Base-by-base conservation (phyloP, 176 grass and related monocot species). In the Tillandsia leiboldiana region DNA sequence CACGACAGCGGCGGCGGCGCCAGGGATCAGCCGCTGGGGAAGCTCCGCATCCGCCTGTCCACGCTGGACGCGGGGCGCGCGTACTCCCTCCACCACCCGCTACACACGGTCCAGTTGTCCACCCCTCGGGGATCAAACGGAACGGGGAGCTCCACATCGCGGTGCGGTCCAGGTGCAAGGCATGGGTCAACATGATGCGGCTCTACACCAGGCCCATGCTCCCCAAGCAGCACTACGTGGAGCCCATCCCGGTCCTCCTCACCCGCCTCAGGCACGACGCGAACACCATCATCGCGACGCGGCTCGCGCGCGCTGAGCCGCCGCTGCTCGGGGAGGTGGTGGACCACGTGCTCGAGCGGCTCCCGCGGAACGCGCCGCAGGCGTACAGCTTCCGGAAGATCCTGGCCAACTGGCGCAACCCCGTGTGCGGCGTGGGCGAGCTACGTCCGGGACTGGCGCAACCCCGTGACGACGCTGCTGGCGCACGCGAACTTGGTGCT, bases 91-190 rank as follows among this genome's bases (percentile, higher is more conserved):
- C 54, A 67, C 0, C 63, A 80, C 2, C 33, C 80, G 17, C 49
- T 26, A 9, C 23, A 33, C 3, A 3, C 6, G 3, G 20, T 20
- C 20, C 20, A 20, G 20, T 20, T 20, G 29, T 64, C 12, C 52
- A 62, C 1, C 67, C 83, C 3, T 10, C 48, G 11, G 68, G 77
- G 1, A 1, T 80, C n/a, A 65, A 53, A 27, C 54, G 64, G 10
- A 76, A 62, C 57, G 83, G 74, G 23, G 83, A 86, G 74, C 65
- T 70, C 8, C 83, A 73, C 28, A 26, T 81, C 22, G 83, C 78
- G 49, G 64, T 85, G 15, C 78, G 83, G 27, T 73, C 81, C 69
- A 77, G 70, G 1, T 69, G 11, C 78, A 77, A 49, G 28, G 65
- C 69, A 1, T 86, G 83, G 78, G 2, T 56, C 2, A 9, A 7